Percentiles rank a stretch among this genome's conserved stretches.
Evolutionary conservation across 2,329 filamentous ascomycete species (phyloP).

Genomic region (Escovopsis sp.): DNA sequence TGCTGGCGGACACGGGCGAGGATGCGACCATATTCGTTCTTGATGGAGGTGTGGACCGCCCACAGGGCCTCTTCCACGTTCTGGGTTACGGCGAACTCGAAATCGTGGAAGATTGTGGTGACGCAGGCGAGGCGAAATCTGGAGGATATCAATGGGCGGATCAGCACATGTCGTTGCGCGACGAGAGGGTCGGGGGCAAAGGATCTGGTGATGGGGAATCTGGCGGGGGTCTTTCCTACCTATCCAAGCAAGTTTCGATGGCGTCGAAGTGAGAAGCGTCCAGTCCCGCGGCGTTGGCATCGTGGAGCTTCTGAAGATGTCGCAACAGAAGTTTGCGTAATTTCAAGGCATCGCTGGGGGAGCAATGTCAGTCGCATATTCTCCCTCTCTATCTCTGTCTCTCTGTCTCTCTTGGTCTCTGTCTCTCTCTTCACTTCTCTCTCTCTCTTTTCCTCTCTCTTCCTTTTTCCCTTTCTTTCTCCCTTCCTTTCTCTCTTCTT

Average conservation of each 20-base stretch:
- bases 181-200: background rate
- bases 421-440: background rate
- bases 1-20: conserved; percentile 40
- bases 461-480: too few species aligned
- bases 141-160: background rate
- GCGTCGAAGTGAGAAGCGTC: conserved; percentile 29
- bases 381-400: too few species aligned
- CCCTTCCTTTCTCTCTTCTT: too few species aligned
- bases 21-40: conserved; percentile 60
- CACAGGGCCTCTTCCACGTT: conserved; percentile 61
- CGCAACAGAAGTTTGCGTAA: conserved; percentile 27
- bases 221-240: conserved; percentile 13
- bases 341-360: conserved; percentile 27
- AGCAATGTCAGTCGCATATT: conserved; percentile 4
- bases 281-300: conserved; percentile 19
- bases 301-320: conserved; percentile 28
- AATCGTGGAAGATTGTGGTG: conserved; percentile 57
- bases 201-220: too few species aligned
- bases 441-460: too few species aligned
- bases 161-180: background rate
- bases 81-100: conserved; percentile 46
- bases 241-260: conserved; percentile 28
- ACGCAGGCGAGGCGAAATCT: conserved; percentile 62
- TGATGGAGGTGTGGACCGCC: conserved; percentile 64
- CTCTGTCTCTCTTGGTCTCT: background rate